Conservation (phyloP, 768 basidiomycete species). For the Auricularia heimuer region DNA sequence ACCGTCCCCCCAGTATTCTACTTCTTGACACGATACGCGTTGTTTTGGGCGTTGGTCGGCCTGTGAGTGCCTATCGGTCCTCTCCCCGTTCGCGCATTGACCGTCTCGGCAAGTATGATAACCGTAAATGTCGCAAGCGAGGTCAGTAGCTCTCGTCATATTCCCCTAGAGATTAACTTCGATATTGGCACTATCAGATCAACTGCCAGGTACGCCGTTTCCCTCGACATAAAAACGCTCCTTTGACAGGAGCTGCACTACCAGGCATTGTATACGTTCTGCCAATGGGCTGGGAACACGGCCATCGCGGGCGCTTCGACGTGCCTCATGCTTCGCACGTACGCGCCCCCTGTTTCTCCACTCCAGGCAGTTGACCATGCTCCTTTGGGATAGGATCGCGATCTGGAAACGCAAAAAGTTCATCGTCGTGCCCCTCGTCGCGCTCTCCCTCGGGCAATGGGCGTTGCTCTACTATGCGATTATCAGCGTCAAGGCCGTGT, state of each 20-base stretch:
- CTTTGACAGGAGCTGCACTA: no score
- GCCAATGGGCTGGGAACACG: slow-evolving; percentile 55
- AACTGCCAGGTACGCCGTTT: slow-evolving; percentile 39
- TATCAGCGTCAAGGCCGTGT: slow-evolving; percentile 6
- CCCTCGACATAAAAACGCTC: not conserved
- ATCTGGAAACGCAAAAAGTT: slow-evolving; percentile 4
- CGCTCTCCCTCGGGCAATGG: slow-evolving; percentile 5
- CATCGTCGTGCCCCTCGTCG: slow-evolving; percentile 4
- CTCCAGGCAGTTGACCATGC: not conserved
- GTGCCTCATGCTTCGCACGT: slow-evolving; percentile 65
- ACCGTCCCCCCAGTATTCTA: slow-evolving; percentile 39
- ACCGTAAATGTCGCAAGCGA: slow-evolving; percentile 42
- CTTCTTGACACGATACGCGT: slow-evolving; percentile 63
- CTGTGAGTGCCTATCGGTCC: slow-evolving; percentile 32
- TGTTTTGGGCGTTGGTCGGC: slow-evolving; percentile 55
- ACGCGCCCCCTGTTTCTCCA: slow-evolving; percentile 13
- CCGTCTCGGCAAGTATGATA: slow-evolving; percentile 35
- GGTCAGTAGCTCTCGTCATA: slow-evolving; percentile 21
- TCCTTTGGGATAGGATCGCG: not conserved
- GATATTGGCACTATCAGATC: slow-evolving; percentile 27
- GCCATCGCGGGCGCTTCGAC: slow-evolving; percentile 55
- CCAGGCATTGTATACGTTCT: slow-evolving; percentile 53
- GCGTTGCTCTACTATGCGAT: slow-evolving; percentile 4
- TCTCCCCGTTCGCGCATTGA: not conserved
- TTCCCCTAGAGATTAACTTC: not conserved